Conservation (phyloP, 257 asterid genomes). For the Plectranthus barbatus region DNA sequence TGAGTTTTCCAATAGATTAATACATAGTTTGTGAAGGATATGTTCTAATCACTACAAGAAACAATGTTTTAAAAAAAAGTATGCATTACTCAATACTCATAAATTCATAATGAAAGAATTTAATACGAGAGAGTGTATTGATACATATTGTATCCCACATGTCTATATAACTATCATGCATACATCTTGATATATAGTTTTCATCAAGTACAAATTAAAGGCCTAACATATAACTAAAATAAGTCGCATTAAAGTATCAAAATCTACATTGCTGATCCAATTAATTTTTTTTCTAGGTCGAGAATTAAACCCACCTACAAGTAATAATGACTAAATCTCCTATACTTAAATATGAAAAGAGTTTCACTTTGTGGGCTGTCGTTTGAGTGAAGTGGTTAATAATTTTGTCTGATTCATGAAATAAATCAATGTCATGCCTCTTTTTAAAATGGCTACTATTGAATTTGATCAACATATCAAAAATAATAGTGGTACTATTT, state of each 20-base stretch:
- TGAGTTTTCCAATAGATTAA: too few relatives aligned
- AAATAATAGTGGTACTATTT: background rate
- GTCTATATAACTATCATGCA: too few relatives aligned
- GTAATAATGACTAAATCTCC: background rate
- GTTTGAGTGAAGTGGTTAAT: slow-evolving; percentile 8
- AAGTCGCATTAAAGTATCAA: background rate
- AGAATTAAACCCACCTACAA: background rate
- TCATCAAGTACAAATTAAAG: too few relatives aligned
- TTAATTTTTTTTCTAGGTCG: background rate
- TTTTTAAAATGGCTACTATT: background rate
- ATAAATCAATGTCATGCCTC: background rate
- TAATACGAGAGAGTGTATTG: too few relatives aligned
- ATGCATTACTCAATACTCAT: too few relatives aligned
- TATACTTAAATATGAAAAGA: background rate
- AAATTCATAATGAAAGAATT: too few relatives aligned
- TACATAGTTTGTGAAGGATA: too few relatives aligned
- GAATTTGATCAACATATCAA: background rate
- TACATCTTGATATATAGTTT: too few relatives aligned
- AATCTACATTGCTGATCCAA: too few relatives aligned
- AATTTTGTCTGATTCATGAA: slow-evolving; percentile 6
- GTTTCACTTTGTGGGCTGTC: slow-evolving; percentile 10
- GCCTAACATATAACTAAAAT: background rate
- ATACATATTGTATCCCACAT: too few relatives aligned
- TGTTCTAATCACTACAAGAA: too few relatives aligned
- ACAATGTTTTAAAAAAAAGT: too few relatives aligned